A percentile compares a stretch with the other conserved stretches of the same genome.
phyloP scores from a whole-genome alignment of 306 rosid genomes.

The Canavalia ensiformis region DNA sequence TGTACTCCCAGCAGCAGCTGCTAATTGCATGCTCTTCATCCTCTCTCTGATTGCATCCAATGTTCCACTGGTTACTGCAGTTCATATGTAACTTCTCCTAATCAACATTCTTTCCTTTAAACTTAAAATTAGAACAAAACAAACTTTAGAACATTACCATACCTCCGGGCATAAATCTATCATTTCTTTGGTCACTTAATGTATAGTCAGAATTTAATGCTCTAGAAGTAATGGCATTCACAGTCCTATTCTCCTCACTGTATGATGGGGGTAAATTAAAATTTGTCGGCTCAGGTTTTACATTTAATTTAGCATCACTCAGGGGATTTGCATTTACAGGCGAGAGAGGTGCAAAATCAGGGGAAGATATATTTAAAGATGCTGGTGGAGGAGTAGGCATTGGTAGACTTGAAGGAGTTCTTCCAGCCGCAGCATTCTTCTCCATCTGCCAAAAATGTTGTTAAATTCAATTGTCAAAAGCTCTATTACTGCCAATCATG shows the following conservation, averaged over 20 bases:
- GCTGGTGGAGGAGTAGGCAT: slow-evolving; percentile 97
- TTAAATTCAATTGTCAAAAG: slow-evolving; percentile 37
- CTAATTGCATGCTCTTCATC: slow-evolving; percentile 96
- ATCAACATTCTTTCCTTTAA: slow-evolving; percentile 32
- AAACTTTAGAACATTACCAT: not conserved
- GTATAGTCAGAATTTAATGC: slow-evolving; percentile 72
- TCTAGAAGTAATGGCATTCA: slow-evolving; percentile 66
- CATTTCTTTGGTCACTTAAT: slow-evolving; percentile 77
- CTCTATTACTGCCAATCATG: slow-evolving; percentile 9
- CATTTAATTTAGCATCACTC: slow-evolving; percentile 71
- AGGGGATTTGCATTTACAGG: slow-evolving; percentile 86
- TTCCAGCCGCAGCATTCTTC: slow-evolving; percentile 98
- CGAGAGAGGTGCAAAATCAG: slow-evolving; percentile 89
- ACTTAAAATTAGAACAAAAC: slow-evolving; percentile 10
- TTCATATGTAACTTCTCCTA: slow-evolving; percentile 21
- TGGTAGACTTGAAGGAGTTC: slow-evolving; percentile 95
- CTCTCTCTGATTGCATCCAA: slow-evolving; percentile 95
- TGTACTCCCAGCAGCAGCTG: slow-evolving; percentile 76
- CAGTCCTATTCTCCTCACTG: slow-evolving; percentile 74
- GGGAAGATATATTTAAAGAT: slow-evolving; percentile 76
- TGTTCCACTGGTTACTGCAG: slow-evolving; percentile 90
- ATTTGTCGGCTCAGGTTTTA: slow-evolving; percentile 82
- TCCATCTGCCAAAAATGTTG: slow-evolving; percentile 76
- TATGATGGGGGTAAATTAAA: slow-evolving; percentile 85
- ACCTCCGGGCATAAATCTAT: slow-evolving; percentile 91